phyloP scores from a whole-genome alignment of 2,329 filamentous ascomycete genomes.

The Cercospora nicotianae region DNA sequence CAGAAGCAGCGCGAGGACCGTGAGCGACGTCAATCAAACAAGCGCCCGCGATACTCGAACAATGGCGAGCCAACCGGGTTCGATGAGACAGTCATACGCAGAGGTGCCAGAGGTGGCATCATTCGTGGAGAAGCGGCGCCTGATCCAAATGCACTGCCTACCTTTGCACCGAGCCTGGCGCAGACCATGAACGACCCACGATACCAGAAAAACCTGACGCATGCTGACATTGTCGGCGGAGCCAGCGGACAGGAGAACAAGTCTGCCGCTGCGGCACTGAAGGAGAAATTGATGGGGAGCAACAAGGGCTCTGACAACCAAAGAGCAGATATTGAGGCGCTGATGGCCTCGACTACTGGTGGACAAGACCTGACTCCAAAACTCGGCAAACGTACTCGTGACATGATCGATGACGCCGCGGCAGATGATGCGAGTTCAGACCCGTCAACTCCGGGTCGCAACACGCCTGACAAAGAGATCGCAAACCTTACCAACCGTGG shows the following conservation, averaged over 20 bases:
- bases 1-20: slow-evolving; percentile 76
- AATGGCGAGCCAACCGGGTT: slow-evolving; percentile 35
- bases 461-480: slow-evolving; percentile 50
- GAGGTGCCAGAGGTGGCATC: slow-evolving; percentile 39
- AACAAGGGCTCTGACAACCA: slow-evolving; percentile 37
- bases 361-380: slow-evolving; percentile 50
- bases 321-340: slow-evolving; percentile 34
- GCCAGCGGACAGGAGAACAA: slow-evolving; percentile 78
- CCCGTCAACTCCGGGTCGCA: slow-evolving; percentile 57
- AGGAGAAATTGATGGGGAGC: slow-evolving; percentile 68
- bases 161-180: slow-evolving; percentile 57
- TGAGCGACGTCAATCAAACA: slow-evolving; percentile 51
- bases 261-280: slow-evolving; percentile 85
- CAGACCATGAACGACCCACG: slow-evolving; percentile 54
- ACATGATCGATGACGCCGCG: slow-evolving; percentile 62
- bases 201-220: slow-evolving; percentile 64
- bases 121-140: slow-evolving; percentile 36
- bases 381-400: slow-evolving; percentile 75
- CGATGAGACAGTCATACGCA: slow-evolving; percentile 36
- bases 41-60: slow-evolving; percentile 35
- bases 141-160: slow-evolving; percentile 51
- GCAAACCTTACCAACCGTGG: slow-evolving; percentile 33
- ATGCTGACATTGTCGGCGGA: slow-evolving; percentile 73
- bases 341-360: slow-evolving; percentile 36
- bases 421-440: slow-evolving; percentile 34